Evolutionary conservation across 176 grass and related monocot genomes (phyloP).

Genomic region (Alopecurus myosuroides): DNA sequence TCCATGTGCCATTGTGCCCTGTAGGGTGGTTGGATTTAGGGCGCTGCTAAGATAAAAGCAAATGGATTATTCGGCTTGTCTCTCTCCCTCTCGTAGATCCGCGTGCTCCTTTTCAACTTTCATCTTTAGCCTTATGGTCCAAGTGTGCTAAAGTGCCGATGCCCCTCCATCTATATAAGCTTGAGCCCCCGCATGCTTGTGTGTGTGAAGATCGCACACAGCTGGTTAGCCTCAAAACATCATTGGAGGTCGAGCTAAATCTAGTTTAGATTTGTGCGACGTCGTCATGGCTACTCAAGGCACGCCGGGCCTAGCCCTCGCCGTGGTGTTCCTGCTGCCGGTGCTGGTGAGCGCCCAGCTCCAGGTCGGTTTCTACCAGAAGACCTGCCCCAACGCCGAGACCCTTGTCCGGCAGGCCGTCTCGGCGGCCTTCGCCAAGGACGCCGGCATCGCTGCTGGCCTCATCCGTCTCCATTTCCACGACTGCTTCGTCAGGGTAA

Average conservation of each 20-base stretch:
- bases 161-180: background rate
- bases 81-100: background rate
- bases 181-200: background rate
- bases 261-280: background rate
- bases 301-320: background rate
- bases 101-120: background rate
- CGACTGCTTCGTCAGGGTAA: conserved; percentile 86
- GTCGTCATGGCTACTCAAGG: background rate
- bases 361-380: conserved; percentile 72
- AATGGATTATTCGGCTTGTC: background rate
- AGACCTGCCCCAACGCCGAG: conserved; percentile 59
- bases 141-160: background rate
- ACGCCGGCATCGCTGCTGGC: conserved; percentile 57
- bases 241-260: background rate
- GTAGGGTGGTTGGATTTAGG: background rate
- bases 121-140: background rate
- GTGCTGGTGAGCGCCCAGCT: conserved; percentile 7
- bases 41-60: background rate
- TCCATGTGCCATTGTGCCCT: background rate
- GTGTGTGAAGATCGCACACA: background rate
- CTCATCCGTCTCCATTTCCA: conserved; percentile 89
- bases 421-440: conserved; percentile 49
- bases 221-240: background rate
- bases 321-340: conserved; percentile 14
- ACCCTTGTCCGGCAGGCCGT: conserved; percentile 65